Percentiles rank a stretch among this genome's conserved stretches.
Evolutionary conservation across 2,329 filamentous ascomycete genomes (phyloP).

Genomic region (Cadophora gregata): DNA sequence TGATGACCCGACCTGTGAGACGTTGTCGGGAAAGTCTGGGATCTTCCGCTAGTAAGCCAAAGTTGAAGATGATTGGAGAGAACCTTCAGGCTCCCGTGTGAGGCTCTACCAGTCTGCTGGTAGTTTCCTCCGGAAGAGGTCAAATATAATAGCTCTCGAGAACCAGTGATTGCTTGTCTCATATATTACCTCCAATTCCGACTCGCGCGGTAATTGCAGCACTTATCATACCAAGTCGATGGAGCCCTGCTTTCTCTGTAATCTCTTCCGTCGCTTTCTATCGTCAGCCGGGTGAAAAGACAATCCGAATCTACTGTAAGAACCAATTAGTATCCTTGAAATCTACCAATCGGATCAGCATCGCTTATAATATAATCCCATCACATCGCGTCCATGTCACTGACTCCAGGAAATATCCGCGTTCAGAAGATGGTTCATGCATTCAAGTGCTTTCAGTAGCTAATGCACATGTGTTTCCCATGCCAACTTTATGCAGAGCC

Average conservation of each 20-base stretch:
- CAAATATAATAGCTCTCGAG: background rate
- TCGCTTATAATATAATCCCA: background rate
- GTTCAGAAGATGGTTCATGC: constrained; percentile 38
- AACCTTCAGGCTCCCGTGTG: background rate
- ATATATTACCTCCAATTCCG: background rate
- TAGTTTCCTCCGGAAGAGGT: background rate
- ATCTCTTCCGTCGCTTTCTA: background rate
- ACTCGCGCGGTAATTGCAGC: background rate
- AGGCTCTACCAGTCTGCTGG: background rate
- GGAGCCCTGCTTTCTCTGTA: background rate
- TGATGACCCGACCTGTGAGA: background rate
- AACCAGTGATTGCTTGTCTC: background rate
- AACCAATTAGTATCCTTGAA: background rate
- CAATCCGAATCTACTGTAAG: background rate
- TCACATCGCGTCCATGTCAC: constrained; percentile 17
- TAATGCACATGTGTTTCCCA: constrained; percentile 42
- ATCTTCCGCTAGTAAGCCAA: background rate
- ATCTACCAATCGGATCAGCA: background rate
- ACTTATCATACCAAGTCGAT: background rate
- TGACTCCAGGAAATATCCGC: background rate
- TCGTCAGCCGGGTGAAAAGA: background rate
- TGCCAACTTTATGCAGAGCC: constrained; percentile 37
- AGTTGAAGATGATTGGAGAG: background rate
- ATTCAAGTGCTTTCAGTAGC: constrained; percentile 41
- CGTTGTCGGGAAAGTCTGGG: background rate